Evolutionary conservation across 495 filamentous ascomycete genomes (phyloP).

Genomic region (Podospora bellae-mahoneyi): DNA sequence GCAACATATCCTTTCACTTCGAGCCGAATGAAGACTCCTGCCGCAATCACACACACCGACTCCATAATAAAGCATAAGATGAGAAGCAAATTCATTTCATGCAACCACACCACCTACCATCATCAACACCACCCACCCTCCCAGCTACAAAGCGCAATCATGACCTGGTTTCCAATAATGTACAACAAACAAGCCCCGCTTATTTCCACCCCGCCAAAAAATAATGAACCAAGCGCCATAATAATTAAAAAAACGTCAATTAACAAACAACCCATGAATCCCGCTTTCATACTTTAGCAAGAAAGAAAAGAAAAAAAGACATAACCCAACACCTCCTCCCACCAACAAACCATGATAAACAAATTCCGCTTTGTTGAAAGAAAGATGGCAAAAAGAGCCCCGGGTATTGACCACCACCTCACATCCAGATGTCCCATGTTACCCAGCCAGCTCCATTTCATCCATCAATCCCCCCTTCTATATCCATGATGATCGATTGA

Average conservation of each 20-base stretch:
- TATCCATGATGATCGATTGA: background rate
- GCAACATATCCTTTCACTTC: too few species aligned
- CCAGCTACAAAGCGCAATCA: too few species aligned
- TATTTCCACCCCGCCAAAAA: too few species aligned
- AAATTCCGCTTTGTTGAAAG: background rate
- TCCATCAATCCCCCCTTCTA: background rate
- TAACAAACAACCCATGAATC: background rate
- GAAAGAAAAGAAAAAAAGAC: constrained; percentile 1
- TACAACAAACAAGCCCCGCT: background rate
- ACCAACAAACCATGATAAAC: background rate
- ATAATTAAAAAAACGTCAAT: background rate
- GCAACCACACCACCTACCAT: too few species aligned
- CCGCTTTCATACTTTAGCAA: background rate
- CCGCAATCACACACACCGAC: too few species aligned
- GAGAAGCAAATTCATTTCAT: too few species aligned
- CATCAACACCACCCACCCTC: too few species aligned
- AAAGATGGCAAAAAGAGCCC: background rate
- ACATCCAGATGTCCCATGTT: background rate
- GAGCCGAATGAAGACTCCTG: too few species aligned
- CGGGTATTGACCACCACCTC: background rate
- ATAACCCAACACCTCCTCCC: constrained; percentile 2
- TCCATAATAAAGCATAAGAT: too few species aligned
- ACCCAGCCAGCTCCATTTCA: background rate
- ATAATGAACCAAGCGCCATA: background rate
- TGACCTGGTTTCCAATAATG: too few species aligned